A percentile compares a stretch with the other conserved stretches of the same genome.
phyloP scores from a whole-genome alignment of 1,139 yeast genomes.

The Geotrichum citri-aurantii region DNA sequence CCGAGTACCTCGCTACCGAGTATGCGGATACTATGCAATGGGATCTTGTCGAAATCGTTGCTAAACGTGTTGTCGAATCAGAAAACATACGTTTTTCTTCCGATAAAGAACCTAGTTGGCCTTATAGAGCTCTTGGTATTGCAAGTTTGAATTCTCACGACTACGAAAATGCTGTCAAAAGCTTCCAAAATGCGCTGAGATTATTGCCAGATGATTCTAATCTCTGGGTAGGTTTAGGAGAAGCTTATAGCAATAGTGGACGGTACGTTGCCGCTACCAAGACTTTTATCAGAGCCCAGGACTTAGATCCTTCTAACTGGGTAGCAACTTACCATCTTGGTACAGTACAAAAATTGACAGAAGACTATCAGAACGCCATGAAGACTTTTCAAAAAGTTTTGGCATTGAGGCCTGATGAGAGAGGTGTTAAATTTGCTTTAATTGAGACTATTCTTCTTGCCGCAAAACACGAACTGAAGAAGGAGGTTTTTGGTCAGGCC shows the following conservation, averaged over 20 bases:
- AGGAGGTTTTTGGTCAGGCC: constrained; percentile 66
- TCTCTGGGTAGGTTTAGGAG: constrained; percentile 93
- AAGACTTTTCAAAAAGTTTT: constrained; percentile 42
- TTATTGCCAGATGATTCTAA: constrained; percentile 59
- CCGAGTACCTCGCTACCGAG: constrained; percentile 61
- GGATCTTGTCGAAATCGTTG: constrained; percentile 76
- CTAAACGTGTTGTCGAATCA: constrained; percentile 51
- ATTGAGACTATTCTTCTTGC: constrained; percentile 54
- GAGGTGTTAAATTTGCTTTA: constrained; percentile 52
- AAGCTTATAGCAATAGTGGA: constrained; percentile 82
- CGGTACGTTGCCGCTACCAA: constrained; percentile 79
- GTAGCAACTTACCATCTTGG: constrained; percentile 65
- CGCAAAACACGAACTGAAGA: constrained; percentile 46
- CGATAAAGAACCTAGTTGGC: constrained; percentile 56
- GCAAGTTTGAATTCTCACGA: constrained; percentile 66
- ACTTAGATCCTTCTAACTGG: constrained; percentile 51
- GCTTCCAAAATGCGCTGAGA: constrained; percentile 82
- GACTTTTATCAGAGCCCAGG: constrained; percentile 65
- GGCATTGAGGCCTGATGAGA: constrained; percentile 44
- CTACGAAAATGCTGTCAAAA: constrained; percentile 75
- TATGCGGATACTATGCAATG: constrained; percentile 68
- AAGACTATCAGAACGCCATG: constrained; percentile 48
- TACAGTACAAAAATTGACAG: constrained; percentile 47
- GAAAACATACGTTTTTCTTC: constrained; percentile 44
- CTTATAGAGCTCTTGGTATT: constrained; percentile 80